These are phyloP conservation scores for Saprolegnia parasitica DNA, from an alignment of 352 stramenopile species.

Conservation along the genomic window DNA sequence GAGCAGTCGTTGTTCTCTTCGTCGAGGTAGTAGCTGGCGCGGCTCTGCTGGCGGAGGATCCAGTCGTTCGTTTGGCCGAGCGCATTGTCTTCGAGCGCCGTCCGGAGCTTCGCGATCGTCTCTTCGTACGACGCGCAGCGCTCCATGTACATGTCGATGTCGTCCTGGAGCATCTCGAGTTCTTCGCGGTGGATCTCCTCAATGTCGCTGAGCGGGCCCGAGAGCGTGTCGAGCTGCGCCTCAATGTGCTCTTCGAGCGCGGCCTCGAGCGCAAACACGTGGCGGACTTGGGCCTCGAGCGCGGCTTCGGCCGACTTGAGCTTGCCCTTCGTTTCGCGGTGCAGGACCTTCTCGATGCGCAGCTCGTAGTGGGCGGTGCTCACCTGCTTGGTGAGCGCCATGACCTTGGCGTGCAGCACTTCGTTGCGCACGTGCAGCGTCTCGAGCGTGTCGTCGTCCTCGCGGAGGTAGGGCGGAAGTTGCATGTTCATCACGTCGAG, in stretches of 20 bases:
- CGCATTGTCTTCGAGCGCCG: slow-evolving; percentile 10
- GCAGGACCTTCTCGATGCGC: slow-evolving; percentile 21
- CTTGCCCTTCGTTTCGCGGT: slow-evolving; percentile 13
- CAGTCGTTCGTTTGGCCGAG: slow-evolving; percentile 12
- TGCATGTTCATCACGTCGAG: not conserved
- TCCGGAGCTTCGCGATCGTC: slow-evolving; percentile 19
- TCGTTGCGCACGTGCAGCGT: slow-evolving; percentile 16
- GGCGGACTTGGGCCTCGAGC: slow-evolving; percentile 11
- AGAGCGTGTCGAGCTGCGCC: not conserved
- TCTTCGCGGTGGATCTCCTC: slow-evolving; percentile 12
- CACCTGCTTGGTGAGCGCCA: slow-evolving; percentile 16
- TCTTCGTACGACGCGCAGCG: slow-evolving; percentile 22
- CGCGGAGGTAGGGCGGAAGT: not conserved
- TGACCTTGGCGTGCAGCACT: slow-evolving; percentile 26
- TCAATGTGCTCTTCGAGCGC: not conserved
- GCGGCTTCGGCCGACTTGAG: not conserved
- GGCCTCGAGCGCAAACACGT: slow-evolving; percentile 16
- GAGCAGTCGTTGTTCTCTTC: slow-evolving; percentile 9
- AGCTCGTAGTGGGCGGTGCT: slow-evolving; percentile 17
- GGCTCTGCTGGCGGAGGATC: slow-evolving; percentile 14
- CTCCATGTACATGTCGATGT: slow-evolving; percentile 23
- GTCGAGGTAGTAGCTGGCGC: slow-evolving; percentile 9
- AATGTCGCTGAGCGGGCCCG: not conserved
- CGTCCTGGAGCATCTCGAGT: slow-evolving; percentile 26
- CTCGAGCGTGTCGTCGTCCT: not conserved